A percentile compares a stretch with the other conserved stretches of the same genome.
Evolutionary conservation across 2,329 filamentous ascomycete genomes (phyloP).

Genomic region (Verticillium tricorpus): DNA sequence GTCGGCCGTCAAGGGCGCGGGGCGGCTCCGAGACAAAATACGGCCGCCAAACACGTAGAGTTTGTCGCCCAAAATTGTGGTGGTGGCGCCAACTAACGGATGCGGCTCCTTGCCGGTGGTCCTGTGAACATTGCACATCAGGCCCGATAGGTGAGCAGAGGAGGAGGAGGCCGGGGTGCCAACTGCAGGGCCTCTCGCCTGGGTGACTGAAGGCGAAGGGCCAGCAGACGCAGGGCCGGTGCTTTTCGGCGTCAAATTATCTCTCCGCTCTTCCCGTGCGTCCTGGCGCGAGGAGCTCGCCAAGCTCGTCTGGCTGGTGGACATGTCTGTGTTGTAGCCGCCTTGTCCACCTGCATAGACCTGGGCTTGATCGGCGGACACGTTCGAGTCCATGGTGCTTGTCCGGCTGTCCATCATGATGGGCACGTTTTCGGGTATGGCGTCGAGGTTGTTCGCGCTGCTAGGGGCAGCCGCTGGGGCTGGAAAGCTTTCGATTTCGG

Average conservation of each 20-base stretch:
- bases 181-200: conserved; percentile 29
- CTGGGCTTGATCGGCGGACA: conserved; percentile 26
- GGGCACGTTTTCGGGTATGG: conserved; percentile 23
- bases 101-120: conserved; percentile 91
- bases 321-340: conserved; percentile 32
- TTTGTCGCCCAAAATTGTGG: conserved; percentile 91
- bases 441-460: conserved; percentile 21
- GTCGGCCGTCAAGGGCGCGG: conserved; percentile 77
- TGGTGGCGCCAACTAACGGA: conserved; percentile 89
- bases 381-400: conserved; percentile 44
- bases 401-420: conserved; percentile 36
- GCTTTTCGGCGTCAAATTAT: conserved; percentile 46
- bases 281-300: conserved; percentile 28
- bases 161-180: conserved; percentile 33
- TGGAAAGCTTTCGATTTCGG: background rate
- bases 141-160: conserved; percentile 57
- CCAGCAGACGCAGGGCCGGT: conserved; percentile 51
- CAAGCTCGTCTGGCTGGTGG: conserved; percentile 16
- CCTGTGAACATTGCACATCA: conserved; percentile 70
- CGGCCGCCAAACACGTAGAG: conserved; percentile 95
- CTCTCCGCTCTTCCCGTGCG: conserved; percentile 35
- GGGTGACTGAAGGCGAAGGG: conserved; percentile 48
- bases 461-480: conserved; percentile 28
- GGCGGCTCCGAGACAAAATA: conserved; percentile 76
- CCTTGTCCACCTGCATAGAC: conserved; percentile 26